phyloP scores from a whole-genome alignment of 176 grass and related monocot species.

The Aegilops umbellulata region DNA sequence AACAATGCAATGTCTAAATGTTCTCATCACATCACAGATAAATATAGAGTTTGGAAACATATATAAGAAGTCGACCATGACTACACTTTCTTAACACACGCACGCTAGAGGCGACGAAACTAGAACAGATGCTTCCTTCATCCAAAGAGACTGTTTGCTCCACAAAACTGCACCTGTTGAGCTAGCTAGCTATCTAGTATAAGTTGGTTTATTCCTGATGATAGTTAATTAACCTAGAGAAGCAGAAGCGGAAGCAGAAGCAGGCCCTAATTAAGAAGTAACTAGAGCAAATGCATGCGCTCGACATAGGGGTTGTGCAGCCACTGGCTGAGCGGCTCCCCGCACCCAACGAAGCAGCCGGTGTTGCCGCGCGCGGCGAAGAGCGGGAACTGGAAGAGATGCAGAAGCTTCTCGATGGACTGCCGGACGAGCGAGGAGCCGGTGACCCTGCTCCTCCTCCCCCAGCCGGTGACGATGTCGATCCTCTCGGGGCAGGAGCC shows the following conservation, averaged over 20 bases:
- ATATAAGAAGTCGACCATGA: neutral
- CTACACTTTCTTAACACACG: conserved; percentile 4
- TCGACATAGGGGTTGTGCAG: conserved; percentile 93
- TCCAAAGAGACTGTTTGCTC: conserved; percentile 8
- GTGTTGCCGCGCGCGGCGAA: conserved; percentile 61
- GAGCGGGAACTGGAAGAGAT: conserved; percentile 76
- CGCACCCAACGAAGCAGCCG: conserved; percentile 81
- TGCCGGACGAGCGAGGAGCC: conserved; percentile 78
- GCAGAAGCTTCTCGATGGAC: conserved; percentile 75
- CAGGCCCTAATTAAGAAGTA: neutral
- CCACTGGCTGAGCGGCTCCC: conserved; percentile 82
- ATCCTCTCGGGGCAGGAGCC: conserved; percentile 58
- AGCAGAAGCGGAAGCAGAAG: too few species aligned
- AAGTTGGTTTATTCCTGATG: conserved; percentile 12
- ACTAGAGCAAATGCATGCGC: conserved; percentile 87
- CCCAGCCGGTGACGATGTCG: conserved; percentile 95
- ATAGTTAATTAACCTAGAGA: neutral
- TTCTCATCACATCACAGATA: neutral
- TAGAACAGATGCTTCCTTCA: conserved; percentile 32
- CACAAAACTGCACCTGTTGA: conserved; percentile 60
- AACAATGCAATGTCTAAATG: conserved; percentile 21
- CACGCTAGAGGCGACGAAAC: neutral
- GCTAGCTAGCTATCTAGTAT: neutral
- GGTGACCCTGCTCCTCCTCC: conserved; percentile 83
- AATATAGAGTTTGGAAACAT: conserved; percentile 24